Evolutionary conservation across 2,329 filamentous ascomycete species (phyloP), one percentile per base, ranked within the genome.

Genomic region (Peltaster fructicola): DNA sequence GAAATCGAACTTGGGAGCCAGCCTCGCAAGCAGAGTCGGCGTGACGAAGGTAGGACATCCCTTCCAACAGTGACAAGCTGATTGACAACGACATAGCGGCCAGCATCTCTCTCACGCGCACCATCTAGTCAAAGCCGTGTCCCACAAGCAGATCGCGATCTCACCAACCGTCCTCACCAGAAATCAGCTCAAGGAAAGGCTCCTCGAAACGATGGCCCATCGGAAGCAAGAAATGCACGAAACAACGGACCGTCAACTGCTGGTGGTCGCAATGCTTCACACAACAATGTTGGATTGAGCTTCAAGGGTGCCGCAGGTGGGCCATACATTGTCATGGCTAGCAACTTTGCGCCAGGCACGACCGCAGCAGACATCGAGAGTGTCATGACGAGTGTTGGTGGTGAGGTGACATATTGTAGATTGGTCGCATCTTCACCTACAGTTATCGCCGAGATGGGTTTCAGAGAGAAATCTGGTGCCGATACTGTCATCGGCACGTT

Each of bases 311-410:
- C 52, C 25, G 57, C 54, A 8, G 55, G 74, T 6, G 73, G 76
- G 0, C 76, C 76, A 1, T 79, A 67, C 39, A 64, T 67, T 10
- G 65, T 88, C 13, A 65, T 80, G 45, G 77, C 74, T 3, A 73
- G 78, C 50, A 88, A 88, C 56, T 81, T 88, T 45, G 79, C 78
- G 8, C 68, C 68, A 2, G 79, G 79, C 17, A 88, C 79, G 1
- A 82, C 79, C 5, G 74, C 73, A 2, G 76, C 74, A 15, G 79
- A 88, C 43, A 80, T 88, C 31, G 76, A 82, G 56, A 77, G 73
- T 39, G 79, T 79, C 29, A 72, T 88, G 68, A 65, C 63, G n/a
- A 69, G 70, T 1, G 56, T 78, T n/a, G 76, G 74, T 18, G 65
- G 64, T 15, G 59, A 72, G 32, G 63, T 81, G 40, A 44, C 64